Conservation (phyloP, 441 rosid genomes). For the Lepidium campestre region DNA sequence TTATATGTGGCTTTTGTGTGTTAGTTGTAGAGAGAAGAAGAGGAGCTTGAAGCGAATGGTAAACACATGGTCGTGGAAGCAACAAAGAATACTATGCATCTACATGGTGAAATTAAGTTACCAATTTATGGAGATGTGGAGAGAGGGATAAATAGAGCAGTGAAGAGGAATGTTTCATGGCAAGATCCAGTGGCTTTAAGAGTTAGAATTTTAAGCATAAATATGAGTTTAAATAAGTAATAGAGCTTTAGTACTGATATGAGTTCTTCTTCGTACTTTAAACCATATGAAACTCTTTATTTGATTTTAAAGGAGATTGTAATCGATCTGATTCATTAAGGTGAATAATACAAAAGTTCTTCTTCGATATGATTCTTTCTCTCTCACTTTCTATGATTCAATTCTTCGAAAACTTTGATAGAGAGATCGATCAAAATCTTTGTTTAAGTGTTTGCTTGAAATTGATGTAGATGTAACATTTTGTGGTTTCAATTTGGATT, state of each 20-base stretch:
- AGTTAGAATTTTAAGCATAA: constrained; percentile 32
- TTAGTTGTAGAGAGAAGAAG: constrained; percentile 66
- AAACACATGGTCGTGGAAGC: constrained; percentile 40
- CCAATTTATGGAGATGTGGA: constrained; percentile 58
- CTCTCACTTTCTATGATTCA: too few species aligned
- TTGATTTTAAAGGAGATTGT: too few species aligned
- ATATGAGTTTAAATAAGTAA: constrained; percentile 2
- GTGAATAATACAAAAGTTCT: too few species aligned
- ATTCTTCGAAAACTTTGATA: too few species aligned
- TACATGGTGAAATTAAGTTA: constrained; percentile 41
- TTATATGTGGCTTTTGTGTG: neutral
- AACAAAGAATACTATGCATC: constrained; percentile 36
- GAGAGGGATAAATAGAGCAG: constrained; percentile 48
- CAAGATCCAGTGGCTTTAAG: constrained; percentile 86
- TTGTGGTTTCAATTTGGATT: neutral
- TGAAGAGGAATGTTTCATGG: constrained; percentile 94
- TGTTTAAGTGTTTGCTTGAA: neutral
- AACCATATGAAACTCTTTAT: too few species aligned
- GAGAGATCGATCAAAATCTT: neutral
- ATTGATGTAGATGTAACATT: neutral
- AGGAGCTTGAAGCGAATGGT: constrained; percentile 43
- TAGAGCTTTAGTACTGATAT: neutral
- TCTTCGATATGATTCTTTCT: too few species aligned
- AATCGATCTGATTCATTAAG: too few species aligned
- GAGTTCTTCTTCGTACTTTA: too few species aligned